Percentiles rank a stretch among this genome's conserved stretches.
phyloP scores from a whole-genome alignment of 2,329 filamentous ascomycete species.

The Colletotrichum viniferum region DNA sequence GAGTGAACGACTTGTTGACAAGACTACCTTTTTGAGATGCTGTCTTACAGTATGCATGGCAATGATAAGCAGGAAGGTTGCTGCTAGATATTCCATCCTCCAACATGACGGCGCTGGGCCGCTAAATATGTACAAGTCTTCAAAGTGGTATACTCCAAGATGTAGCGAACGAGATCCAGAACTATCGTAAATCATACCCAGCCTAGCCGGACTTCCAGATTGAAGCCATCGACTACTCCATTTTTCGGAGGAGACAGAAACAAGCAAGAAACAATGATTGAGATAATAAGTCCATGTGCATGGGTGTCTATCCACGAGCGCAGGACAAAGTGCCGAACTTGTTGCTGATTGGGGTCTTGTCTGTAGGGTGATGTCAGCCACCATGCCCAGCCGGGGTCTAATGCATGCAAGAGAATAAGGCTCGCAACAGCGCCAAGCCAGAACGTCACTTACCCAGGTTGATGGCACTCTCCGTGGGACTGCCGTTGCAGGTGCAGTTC shows the following conservation, averaged over 20 bases:
- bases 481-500: slow-evolving; percentile 11
- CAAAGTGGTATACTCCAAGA: neutral
- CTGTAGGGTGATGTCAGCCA: neutral
- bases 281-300: neutral
- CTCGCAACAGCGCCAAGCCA: neutral
- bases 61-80: neutral
- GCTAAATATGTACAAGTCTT: neutral
- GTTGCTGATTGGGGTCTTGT: neutral
- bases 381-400: neutral
- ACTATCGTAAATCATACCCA: neutral
- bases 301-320: neutral
- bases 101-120: neutral
- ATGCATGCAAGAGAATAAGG: neutral
- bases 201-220: neutral
- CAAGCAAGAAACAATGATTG: neutral
- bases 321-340: slow-evolving; percentile 4
- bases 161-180: neutral
- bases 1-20: neutral
- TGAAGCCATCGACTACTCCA: neutral
- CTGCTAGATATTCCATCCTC: neutral
- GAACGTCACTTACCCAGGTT: slow-evolving; percentile 1
- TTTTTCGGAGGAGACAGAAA: neutral
- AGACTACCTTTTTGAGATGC: neutral
- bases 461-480: neutral
- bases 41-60: neutral